Evolutionary conservation across 2,329 filamentous ascomycete genomes (phyloP), one percentile per base, ranked within the genome.

Genomic region (Trichoderma sp.): DNA sequence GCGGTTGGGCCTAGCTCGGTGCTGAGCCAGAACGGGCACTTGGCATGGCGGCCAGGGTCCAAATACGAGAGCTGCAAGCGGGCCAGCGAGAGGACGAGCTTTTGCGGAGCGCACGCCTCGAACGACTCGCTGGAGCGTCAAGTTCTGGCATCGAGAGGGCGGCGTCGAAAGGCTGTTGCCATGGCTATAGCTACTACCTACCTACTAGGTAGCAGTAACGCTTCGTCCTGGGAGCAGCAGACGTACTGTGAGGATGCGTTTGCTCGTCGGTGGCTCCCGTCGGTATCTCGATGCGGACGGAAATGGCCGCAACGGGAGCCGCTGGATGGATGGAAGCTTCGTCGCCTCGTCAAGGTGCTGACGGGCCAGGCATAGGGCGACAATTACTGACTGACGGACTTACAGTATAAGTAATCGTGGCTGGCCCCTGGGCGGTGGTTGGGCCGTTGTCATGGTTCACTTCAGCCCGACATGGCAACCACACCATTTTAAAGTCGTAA

Each of bases 51-150:
- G 34, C 60, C 29, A 61, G 57, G 56, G 45, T 48, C 54, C 25
- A 35, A 61, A 67, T 67, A 61, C 66, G 57, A 67, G 66, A 48
- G 66, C 58, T 37, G 66, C 66, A 67, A 67, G 37, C 63, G 63
- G 48, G 52, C 19, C 52, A 67, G 57, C 35, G 42, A 56, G n/a
- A 32, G 25, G 29, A 6, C 22, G 56, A 17, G 3, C 12, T 54
- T 54, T 54, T 54, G 17, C 19, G 19, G 42, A 29, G 29, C 29
- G 29, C 4, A 4, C 29, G n/a, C 42, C 27, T 54, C 13, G 2
- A 45, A 25, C n/a, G n/a, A n/a, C n/a, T n/a, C n/a, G n/a, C n/a
- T 54, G 25, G 17, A 42, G n/a, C 34, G 34, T 19, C 32, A 32
- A 54, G 17, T 17, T 17, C 35, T 35, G 60, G 48, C 17, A 25